Percentiles rank a stretch among this genome's conserved stretches.
These are phyloP conservation scores for Solanum arcanum DNA, from an alignment of 257 asterid genomes.

Conservation along the genomic window DNA sequence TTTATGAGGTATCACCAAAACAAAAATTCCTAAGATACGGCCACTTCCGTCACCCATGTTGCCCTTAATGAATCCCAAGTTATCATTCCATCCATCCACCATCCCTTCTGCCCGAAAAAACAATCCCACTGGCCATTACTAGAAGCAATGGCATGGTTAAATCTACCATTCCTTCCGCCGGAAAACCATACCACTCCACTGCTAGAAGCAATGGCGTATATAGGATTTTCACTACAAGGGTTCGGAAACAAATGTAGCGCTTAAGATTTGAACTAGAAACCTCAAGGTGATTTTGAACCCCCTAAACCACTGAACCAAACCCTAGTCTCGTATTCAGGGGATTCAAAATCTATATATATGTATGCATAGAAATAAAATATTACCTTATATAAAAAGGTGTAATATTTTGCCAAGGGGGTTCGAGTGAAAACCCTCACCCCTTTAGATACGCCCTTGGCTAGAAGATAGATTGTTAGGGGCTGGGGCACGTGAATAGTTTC, in stretches of 20 bases:
- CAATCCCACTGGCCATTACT: not conserved
- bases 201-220: not conserved
- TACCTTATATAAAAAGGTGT: not conserved
- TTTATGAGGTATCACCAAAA: not conserved
- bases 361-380: not conserved
- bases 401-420: not conserved
- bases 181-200: not conserved
- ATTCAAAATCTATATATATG: not conserved
- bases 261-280: not conserved
- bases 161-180: not conserved
- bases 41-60: not conserved
- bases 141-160: not conserved
- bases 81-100: not conserved
- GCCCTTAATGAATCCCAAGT: not conserved
- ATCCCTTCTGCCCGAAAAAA: not conserved
- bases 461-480: not conserved
- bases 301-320: not conserved
- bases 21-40: not conserved
- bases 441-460: not conserved
- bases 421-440: not conserved
- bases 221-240: not conserved
- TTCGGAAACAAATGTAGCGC: not conserved
- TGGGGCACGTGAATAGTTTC: not conserved
- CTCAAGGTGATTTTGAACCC: not conserved
- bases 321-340: not conserved